Base-by-base conservation (phyloP, 169 alveolate genomes). In the Cryptosporidium meleagridis region DNA sequence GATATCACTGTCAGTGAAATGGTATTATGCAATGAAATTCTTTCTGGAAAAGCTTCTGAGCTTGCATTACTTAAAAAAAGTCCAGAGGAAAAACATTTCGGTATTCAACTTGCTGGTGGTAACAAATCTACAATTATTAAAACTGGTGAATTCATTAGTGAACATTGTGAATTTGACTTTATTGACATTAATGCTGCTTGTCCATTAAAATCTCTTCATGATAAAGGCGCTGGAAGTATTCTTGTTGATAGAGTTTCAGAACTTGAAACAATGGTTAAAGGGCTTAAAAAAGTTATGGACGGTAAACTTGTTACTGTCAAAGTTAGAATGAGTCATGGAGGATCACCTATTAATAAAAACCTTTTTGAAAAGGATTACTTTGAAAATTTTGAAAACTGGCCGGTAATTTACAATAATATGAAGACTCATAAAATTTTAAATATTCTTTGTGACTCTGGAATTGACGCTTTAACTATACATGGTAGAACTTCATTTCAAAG, bases 401-500 rank as follows among this genome's bases (percentile, higher is more conserved):
- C 92, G 31, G 75, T 55, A 86, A 93, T 70, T 33, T 93, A 84
- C 70, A 84, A 91, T 41, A 33, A 23, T 31, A 80, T 80, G 87
- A 65, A n/a, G 26, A 41, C 87, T 10, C 87, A 80, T 31, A 80
- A 80, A 37, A 59, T 80, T 35, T 21, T 80, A 18, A 37, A 41
- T 29, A 39, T 41, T 62, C 53, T 80, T 31, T 59, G 85, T 58
- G 91, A 87, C 48, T 72, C 89, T 51, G 96, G 96, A 0, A 93
- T 91, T 1, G 94, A 86, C 16, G 95, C 93, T 21, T 75, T 94
- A 7, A 87, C 92, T 44, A 91, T 94, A 3, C 97, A 95, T 65
- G 96, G 95, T 39, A 91, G 97, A 69, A 95, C 97, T 1, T 93
- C 95, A 18, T 84, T 91, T 86, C 97, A 94, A 67, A 91, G 97